A percentile compares a stretch with the other conserved stretches of the same genome.
Evolutionary conservation across 257 asterid species (phyloP).

Genomic region (Anisodus tanguticus): DNA sequence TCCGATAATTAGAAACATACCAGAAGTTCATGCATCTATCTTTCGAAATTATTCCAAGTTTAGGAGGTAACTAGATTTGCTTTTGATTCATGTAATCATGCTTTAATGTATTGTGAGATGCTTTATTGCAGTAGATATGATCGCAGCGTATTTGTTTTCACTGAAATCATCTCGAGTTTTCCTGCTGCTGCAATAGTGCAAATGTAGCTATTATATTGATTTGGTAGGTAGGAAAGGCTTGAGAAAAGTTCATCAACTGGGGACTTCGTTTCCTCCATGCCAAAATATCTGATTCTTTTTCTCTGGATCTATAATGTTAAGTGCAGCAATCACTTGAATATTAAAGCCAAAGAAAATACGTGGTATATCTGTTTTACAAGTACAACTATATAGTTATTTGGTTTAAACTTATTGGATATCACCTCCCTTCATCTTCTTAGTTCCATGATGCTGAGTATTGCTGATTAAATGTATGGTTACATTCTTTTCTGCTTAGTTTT

Average conservation of each 20-base stretch:
- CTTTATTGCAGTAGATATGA: background rate
- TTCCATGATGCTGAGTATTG: background rate
- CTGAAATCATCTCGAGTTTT: background rate
- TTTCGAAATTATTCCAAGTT: constrained; percentile 64
- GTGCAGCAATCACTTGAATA: background rate
- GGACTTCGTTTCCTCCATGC: background rate
- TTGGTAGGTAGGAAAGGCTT: background rate
- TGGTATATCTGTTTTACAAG: background rate
- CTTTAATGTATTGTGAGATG: constrained; percentile 1
- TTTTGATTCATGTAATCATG: background rate
- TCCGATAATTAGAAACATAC: constrained; percentile 44
- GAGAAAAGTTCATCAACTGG: background rate
- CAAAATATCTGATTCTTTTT: background rate
- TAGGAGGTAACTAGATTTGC: constrained; percentile 41
- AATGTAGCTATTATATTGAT: background rate
- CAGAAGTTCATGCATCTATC: constrained; percentile 46
- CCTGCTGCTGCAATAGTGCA: background rate
- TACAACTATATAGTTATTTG: background rate
- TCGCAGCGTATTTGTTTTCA: background rate
- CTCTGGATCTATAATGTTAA: background rate
- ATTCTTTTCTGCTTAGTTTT: constrained; percentile 16
- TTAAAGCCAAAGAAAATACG: background rate
- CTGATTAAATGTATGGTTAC: background rate
- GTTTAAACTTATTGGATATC: background rate
- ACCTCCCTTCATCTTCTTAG: background rate